Base-by-base conservation (phyloP, 2,329 filamentous ascomycete species). In the Dryadomyces quercus-mongolicae region DNA sequence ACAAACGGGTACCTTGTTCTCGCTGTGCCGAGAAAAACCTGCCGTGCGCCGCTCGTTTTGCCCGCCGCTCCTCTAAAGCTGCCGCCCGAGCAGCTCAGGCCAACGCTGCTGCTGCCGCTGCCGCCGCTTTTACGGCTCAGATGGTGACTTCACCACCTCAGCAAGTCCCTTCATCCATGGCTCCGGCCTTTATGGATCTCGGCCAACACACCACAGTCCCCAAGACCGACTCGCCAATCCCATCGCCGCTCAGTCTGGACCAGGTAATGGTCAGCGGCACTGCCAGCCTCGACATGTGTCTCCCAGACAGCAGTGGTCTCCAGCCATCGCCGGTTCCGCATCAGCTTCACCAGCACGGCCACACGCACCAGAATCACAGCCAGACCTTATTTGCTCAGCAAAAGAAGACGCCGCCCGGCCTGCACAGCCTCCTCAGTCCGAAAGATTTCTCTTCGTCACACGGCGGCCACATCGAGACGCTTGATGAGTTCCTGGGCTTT, bases 1-100 rank as follows among this genome's bases (percentile, higher is more conserved):
- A 77, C 56, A 77, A 77, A 61, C 65, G 67, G 53, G 68, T 73
- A 1, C 74, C 74, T 0, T 77, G 74, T 58, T 67, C 70, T n/a
- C 67, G 73, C 54, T 77, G 74, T 55, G 63, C 67, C 6, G 72
- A 76, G 47, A 77, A 76, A 62, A 71, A 70, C 54, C 62, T 77
- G n/a, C 62, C 67, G 1, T 73, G 76, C 59, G 70, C 70, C 5
- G 71, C 73, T 2, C 68, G 76, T 15, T 78, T 73, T 62, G 75
- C 76, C 1, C 68, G 76, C 22, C 67, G 76, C 36, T 74, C 75
- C 2, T 73, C 72, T 31, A 78, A 78, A 60, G 70, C 68, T 3
- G 72, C 71, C 1, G 61, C 70, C 13, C 67, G 74, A 18, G 70
- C 69, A 2, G 70, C 72, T 4, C 72, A 74, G 54, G 69, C 68